These are phyloP conservation scores for Pistacia vera DNA, from an alignment of 345 rosid genomes.

Conservation along the genomic window DNA sequence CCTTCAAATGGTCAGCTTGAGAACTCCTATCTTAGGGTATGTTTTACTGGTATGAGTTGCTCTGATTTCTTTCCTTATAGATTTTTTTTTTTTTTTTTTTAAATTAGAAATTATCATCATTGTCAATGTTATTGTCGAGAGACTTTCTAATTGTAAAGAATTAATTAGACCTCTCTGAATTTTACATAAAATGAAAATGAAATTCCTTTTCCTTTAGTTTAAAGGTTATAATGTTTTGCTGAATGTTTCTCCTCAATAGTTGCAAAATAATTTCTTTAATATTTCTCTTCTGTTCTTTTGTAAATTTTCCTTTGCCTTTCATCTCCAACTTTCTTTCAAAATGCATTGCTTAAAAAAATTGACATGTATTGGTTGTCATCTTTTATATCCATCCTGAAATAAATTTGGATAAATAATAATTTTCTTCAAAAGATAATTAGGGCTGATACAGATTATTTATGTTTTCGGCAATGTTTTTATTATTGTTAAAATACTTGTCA, in stretches of 20 bases:
- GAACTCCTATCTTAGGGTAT: conserved; percentile 65
- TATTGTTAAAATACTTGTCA: no score
- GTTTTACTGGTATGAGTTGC: not conserved
- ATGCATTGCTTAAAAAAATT: not conserved
- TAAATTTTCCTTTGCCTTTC: not conserved
- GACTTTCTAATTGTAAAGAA: not conserved
- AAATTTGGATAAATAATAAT: no score
- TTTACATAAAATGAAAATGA: no score
- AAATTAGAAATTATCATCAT: not conserved
- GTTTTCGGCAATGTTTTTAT: no score
- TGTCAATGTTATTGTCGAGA: no score
- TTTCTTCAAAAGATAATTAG: no score
- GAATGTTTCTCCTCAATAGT: not conserved
- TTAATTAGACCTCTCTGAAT: not conserved
- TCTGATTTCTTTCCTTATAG: not conserved
- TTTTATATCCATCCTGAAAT: no score
- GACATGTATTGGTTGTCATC: no score
- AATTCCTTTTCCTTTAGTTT: not conserved
- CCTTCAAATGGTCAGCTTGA: conserved; percentile 70
- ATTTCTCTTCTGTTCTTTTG: not conserved
- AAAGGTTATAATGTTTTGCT: not conserved
- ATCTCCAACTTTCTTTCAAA: not conserved
- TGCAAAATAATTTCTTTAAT: not conserved
- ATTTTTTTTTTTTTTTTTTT: not conserved
- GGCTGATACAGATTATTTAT: no score